Evolutionary conservation across 78 protist species (phyloP).

Genomic region (slime mould (Dictyostelium discoideum)): dicty_2.7 NC_007090.3:1261501-1262000

Average conservation of each 20-base stretch:
- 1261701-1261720: constrained; percentile 17
- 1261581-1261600: constrained; percentile 21
- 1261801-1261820: constrained; percentile 23
- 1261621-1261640: constrained; percentile 41
- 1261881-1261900: constrained; percentile 45
- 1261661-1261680: constrained; percentile 17
- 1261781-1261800: constrained; percentile 29
- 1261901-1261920: constrained; percentile 61
- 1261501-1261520: constrained; percentile 18
- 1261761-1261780: neutral
- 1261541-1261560: constrained; percentile 25
- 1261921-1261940: constrained; percentile 80
- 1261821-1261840: constrained; percentile 9
- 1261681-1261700: constrained; percentile 36
- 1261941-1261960: constrained; percentile 57
- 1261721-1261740: constrained; percentile 63
- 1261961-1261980: constrained; percentile 23
- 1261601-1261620: constrained; percentile 14
- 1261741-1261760: constrained; percentile 37
- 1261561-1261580: constrained; percentile 64
- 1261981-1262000: constrained; percentile 18
- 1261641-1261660: neutral
- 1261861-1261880: constrained; percentile 6
- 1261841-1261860: neutral
- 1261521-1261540: constrained; percentile 40